Percentiles rank a stretch among this genome's conserved stretches.
Evolutionary conservation across 768 basidiomycete species (phyloP).

Genomic region (Termitomyces sp.): DNA sequence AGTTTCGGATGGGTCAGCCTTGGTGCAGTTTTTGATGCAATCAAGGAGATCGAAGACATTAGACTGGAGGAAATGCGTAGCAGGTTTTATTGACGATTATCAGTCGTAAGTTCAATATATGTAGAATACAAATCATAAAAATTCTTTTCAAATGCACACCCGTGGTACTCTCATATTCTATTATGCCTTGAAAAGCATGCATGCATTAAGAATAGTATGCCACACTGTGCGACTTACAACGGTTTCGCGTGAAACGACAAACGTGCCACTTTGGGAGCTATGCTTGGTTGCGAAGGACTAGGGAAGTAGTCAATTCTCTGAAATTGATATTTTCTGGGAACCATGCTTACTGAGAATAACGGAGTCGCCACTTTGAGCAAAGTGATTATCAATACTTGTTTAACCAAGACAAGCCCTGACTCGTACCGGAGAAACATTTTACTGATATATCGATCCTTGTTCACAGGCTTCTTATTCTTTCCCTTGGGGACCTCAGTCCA

Average conservation of each 20-base stretch:
- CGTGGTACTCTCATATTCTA: neutral
- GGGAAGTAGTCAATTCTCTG: conserved; percentile 27
- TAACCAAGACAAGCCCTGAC: neutral
- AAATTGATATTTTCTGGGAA: conserved; percentile 10
- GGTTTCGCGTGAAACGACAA: neutral
- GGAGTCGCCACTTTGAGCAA: conserved; percentile 77
- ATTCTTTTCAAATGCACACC: conserved; percentile 1
- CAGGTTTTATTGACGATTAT: conserved; percentile 16
- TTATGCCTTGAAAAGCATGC: neutral
- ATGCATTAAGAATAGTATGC: neutral
- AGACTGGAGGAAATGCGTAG: conserved; percentile 13
- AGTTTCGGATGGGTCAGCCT: conserved; percentile 64
- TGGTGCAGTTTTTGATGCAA: conserved; percentile 53
- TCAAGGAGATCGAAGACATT: conserved; percentile 25
- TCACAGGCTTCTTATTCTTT: conserved; percentile 97
- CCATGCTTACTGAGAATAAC: conserved; percentile 85
- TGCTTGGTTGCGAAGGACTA: conserved; percentile 77
- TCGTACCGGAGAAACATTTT: conserved; percentile 95
- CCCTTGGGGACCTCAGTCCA: conserved; percentile 99
- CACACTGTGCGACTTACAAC: neutral
- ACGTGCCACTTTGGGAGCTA: conserved; percentile 23
- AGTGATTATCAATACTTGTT: conserved; percentile 5
- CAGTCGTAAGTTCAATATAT: neutral
- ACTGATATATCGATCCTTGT: conserved; percentile 99
- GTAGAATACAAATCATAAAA: conserved; percentile 4